Evolutionary conservation across 768 basidiomycete species (phyloP).

Genomic region (Lactifluus hygrophoroides): DNA sequence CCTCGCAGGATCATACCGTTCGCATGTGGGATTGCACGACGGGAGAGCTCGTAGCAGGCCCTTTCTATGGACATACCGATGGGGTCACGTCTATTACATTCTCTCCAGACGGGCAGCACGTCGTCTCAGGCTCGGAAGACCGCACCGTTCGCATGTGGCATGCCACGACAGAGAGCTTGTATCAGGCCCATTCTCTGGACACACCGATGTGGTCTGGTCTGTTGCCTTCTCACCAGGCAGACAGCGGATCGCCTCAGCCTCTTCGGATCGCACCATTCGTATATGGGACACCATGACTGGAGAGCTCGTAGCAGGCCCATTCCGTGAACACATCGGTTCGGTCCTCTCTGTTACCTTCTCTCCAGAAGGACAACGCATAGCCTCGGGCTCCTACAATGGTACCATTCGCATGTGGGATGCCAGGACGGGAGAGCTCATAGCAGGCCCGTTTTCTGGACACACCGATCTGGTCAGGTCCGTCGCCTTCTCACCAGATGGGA

Average conservation of each 20-base stretch:
- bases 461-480: background rate
- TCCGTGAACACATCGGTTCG: background rate
- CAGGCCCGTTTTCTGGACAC: too few relatives aligned
- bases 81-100: background rate
- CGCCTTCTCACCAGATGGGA: background rate
- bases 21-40: background rate
- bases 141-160: too few relatives aligned
- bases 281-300: constrained; percentile 1
- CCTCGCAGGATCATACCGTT: too few relatives aligned
- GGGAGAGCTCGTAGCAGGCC: background rate
- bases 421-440: too few relatives aligned
- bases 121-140: too few relatives aligned
- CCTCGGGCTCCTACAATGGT: background rate
- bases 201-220: too few relatives aligned
- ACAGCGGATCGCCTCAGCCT: constrained; percentile 17
- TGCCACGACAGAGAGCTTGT: too few relatives aligned
- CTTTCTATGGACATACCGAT: background rate
- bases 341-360: constrained; percentile 5
- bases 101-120: too few relatives aligned
- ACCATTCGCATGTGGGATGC: constrained; percentile 4
- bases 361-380: background rate
- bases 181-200: too few relatives aligned
- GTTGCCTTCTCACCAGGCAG: constrained; percentile 1
- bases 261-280: background rate
- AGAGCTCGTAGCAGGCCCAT: background rate